phyloP scores from a whole-genome alignment of 805 yeast species.

The Jamesozyma gamospora region DNA sequence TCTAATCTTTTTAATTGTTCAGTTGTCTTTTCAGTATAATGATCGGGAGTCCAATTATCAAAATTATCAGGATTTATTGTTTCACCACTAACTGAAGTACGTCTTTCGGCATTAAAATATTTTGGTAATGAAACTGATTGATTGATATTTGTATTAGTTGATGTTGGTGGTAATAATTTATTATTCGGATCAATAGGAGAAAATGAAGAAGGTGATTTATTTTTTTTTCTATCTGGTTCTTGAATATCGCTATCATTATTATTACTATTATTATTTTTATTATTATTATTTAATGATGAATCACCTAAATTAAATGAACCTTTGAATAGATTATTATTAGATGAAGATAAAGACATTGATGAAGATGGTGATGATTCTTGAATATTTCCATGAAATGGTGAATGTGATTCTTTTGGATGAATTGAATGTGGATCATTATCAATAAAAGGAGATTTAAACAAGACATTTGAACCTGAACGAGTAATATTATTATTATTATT shows the following conservation, averaged over 20 bases:
- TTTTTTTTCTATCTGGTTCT: constrained; percentile 1
- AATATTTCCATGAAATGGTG: too few species aligned
- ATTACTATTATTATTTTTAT: neutral
- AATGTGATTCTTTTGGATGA: constrained; percentile 8
- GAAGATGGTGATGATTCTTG: neutral
- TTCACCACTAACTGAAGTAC: constrained; percentile 88
- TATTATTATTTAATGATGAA: neutral
- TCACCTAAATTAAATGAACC: constrained; percentile 2
- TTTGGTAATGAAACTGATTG: constrained; percentile 9
- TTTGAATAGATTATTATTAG: constrained; percentile 1
- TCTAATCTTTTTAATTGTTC: constrained; percentile 62
- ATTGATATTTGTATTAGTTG: neutral
- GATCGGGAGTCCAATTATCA: constrained; percentile 66
- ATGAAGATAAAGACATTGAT: neutral
- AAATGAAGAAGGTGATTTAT: constrained; percentile 1
- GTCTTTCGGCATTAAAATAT: constrained; percentile 66
- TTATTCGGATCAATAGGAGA: constrained; percentile 6
- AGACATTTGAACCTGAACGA: constrained; percentile 10
- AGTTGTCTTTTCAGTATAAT: constrained; percentile 42
- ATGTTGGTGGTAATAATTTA: constrained; percentile 16
- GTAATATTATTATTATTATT: neutral
- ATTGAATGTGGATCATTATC: constrained; percentile 54
- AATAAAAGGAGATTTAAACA: constrained; percentile 53
- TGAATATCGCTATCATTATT: neutral
- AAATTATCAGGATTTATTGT: constrained; percentile 68